phyloP scores from a whole-genome alignment of 2,329 filamentous ascomycete genomes.

The Fusarium sp. region DNA sequence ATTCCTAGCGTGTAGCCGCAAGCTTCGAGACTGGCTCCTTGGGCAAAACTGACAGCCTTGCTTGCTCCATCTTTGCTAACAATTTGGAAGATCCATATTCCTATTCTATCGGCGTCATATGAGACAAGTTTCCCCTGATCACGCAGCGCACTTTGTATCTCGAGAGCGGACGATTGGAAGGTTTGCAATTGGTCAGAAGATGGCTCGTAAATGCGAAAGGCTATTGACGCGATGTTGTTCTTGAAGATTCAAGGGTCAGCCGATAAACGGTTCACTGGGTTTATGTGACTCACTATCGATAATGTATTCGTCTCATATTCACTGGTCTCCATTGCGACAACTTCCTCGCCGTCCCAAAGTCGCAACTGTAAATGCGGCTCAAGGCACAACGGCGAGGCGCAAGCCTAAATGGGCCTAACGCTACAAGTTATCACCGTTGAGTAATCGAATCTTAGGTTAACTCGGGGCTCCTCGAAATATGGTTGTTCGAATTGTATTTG shows the following conservation, averaged over 20 bases:
- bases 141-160: slow-evolving; percentile 65
- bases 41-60: slow-evolving; percentile 41
- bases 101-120: slow-evolving; percentile 63
- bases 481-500: slow-evolving; percentile 37
- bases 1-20: slow-evolving; percentile 59
- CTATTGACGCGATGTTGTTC: slow-evolving; percentile 69
- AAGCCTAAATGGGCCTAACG: slow-evolving; percentile 30
- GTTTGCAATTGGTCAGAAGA: slow-evolving; percentile 57
- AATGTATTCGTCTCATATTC: slow-evolving; percentile 74
- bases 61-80: slow-evolving; percentile 56
- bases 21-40: slow-evolving; percentile 58
- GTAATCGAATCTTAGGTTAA: slow-evolving; percentile 18
- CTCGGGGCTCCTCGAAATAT: slow-evolving; percentile 34
- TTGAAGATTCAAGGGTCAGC: slow-evolving; percentile 49
- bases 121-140: slow-evolving; percentile 66
- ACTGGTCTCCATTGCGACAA: slow-evolving; percentile 71
- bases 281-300: slow-evolving; percentile 60
- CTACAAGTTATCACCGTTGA: slow-evolving; percentile 13
- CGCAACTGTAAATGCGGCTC: slow-evolving; percentile 47
- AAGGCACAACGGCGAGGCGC: slow-evolving; percentile 39
- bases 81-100: slow-evolving; percentile 68
- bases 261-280: neutral
- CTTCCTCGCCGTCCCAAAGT: slow-evolving; percentile 48
- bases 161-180: slow-evolving; percentile 61
- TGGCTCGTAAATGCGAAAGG: slow-evolving; percentile 68